A percentile compares a stretch with the other conserved stretches of the same genome.
These are phyloP conservation scores for Kazachstania taianensis DNA, from an alignment of 805 yeast species.

Conservation along the genomic window DNA sequence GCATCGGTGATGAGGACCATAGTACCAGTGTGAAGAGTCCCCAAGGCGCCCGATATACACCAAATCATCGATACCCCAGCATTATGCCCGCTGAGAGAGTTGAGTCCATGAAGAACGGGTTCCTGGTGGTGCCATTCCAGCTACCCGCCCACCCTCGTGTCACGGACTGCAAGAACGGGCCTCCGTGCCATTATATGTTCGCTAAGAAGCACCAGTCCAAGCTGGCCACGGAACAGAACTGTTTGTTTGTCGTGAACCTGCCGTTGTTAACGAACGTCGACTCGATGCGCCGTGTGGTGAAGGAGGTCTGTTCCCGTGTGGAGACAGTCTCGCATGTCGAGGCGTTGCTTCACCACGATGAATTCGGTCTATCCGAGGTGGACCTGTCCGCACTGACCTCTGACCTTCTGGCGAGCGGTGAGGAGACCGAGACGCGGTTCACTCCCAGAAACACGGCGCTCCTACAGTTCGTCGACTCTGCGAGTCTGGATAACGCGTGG, in stretches of 20 bases:
- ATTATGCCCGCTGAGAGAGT: constrained; percentile 3
- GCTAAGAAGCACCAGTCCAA: constrained; percentile 52
- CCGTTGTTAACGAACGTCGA: constrained; percentile 53
- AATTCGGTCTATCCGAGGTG: constrained; percentile 36
- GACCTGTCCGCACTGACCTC: constrained; percentile 52
- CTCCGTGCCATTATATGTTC: constrained; percentile 45
- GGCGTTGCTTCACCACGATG: constrained; percentile 34
- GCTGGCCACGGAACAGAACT: constrained; percentile 36
- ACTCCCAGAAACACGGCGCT: constrained; percentile 69
- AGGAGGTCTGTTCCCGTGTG: constrained; percentile 35
- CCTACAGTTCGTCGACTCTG: constrained; percentile 62
- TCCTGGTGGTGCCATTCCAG: constrained; percentile 27
- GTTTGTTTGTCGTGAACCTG: constrained; percentile 67
- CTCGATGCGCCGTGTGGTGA: constrained; percentile 47
- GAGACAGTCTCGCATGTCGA: constrained; percentile 55
- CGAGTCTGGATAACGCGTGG: constrained; percentile 43
- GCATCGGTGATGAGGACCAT: no score
- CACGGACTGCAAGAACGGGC: constrained; percentile 4
- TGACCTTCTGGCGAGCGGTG: constrained; percentile 35
- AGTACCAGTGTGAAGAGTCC: neutral
- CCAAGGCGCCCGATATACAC: neutral
- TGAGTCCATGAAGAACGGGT: constrained; percentile 28
- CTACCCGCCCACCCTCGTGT: constrained; percentile 11
- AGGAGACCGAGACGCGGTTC: constrained; percentile 29
- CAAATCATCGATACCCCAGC: neutral